Percentiles rank a stretch among this genome's conserved stretches.
Conservation (phyloP, 129 eudicot genomes). For the Flaveria ramosissima region DNA sequence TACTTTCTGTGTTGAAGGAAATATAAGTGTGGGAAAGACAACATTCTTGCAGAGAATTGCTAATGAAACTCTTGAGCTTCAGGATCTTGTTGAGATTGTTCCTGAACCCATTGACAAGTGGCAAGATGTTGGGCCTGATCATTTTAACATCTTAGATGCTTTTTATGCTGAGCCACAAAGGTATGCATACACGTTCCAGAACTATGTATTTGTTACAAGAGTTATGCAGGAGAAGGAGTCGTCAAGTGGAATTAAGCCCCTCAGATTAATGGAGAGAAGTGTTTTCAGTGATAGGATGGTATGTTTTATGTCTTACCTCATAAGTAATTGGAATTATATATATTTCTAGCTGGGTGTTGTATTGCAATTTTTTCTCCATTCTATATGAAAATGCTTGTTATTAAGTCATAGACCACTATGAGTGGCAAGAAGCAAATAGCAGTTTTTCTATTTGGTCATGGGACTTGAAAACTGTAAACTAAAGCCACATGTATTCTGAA, state of each 20-base stretch:
- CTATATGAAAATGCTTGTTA: no score
- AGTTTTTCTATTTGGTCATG: neutral
- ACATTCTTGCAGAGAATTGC: constrained; percentile 93
- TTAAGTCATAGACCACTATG: no score
- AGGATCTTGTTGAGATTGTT: constrained; percentile 88
- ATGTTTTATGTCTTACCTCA: constrained; percentile 16
- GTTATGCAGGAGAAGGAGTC: constrained; percentile 98
- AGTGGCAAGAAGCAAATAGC: no score
- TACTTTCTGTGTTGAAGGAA: constrained; percentile 93
- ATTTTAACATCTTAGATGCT: constrained; percentile 84
- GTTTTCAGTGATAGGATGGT: constrained; percentile 96
- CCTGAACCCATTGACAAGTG: constrained; percentile 93
- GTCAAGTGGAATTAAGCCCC: constrained; percentile 79
- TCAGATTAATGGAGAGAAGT: constrained; percentile 95
- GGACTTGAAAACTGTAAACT: neutral
- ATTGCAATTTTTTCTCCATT: no score
- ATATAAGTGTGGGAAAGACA: constrained; percentile 88
- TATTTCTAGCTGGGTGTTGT: neutral
- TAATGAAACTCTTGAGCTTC: constrained; percentile 89
- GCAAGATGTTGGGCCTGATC: constrained; percentile 93
- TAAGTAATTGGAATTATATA: neutral
- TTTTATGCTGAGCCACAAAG: constrained; percentile 88
- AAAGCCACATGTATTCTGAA: neutral
- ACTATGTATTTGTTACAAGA: constrained; percentile 89
- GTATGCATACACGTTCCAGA: constrained; percentile 91